Evolutionary conservation across 129 eudicot genomes (phyloP).

Genomic region (Helianthus annuus): HanXRQr2.0-SUNRISE NC_035447.2:6659125-6659624

Average conservation of each 20-base stretch:
- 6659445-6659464: neutral
- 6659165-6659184: no score
- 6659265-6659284: neutral
- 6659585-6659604: neutral
- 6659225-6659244: neutral
- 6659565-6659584: neutral
- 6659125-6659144: no score
- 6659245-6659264: neutral
- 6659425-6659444: neutral
- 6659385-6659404: neutral
- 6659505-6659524: neutral
- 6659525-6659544: constrained; percentile 1
- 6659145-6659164: no score
- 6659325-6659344: neutral
- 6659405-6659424: constrained; percentile 6
- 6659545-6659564: constrained; percentile 6
- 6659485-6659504: neutral
- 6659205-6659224: no score
- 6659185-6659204: no score
- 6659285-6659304: neutral
- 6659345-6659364: neutral
- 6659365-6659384: neutral
- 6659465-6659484: neutral
- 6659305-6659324: neutral
- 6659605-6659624: constrained; percentile 6